These are phyloP conservation scores for Pichia nakasei DNA, from an alignment of 805 yeast genomes.

Conservation along the genomic window DNA sequence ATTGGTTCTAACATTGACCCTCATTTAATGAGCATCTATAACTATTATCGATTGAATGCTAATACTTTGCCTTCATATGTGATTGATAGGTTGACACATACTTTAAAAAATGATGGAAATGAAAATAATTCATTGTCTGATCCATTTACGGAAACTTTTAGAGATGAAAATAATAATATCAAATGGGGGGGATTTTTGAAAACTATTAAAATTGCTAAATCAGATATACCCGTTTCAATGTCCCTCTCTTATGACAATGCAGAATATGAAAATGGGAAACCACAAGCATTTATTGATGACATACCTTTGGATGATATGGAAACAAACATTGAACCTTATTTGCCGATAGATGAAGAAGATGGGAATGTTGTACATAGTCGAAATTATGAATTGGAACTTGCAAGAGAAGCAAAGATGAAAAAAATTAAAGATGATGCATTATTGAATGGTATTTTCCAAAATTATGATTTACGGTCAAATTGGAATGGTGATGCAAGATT, in stretches of 20 bases:
- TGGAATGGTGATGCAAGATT: constrained; percentile 73
- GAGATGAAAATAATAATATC: constrained; percentile 4
- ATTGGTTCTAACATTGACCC: background rate
- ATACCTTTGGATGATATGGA: background rate
- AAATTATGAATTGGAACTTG: background rate
- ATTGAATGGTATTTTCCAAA: constrained; percentile 5
- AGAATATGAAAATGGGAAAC: background rate
- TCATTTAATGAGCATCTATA: background rate
- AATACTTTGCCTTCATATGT: constrained; percentile 15
- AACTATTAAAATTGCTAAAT: constrained; percentile 9
- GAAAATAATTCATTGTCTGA: constrained; percentile 5
- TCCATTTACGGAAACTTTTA: constrained; percentile 15
- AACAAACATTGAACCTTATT: background rate
- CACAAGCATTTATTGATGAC: background rate
- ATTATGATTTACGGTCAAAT: constrained; percentile 32
- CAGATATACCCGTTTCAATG: constrained; percentile 1
- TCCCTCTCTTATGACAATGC: background rate
- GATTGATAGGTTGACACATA: constrained; percentile 9
- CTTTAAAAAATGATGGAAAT: background rate
- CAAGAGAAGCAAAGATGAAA: background rate
- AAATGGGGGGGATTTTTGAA: constrained; percentile 16
- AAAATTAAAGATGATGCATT: background rate
- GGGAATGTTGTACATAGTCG: background rate
- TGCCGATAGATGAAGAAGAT: background rate
- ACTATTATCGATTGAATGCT: constrained; percentile 3